A percentile compares a stretch with the other conserved stretches of the same genome.
These are phyloP conservation scores for Eucalyptus erythrocorys DNA, from an alignment of 345 rosid species.

Conservation along the genomic window DNA sequence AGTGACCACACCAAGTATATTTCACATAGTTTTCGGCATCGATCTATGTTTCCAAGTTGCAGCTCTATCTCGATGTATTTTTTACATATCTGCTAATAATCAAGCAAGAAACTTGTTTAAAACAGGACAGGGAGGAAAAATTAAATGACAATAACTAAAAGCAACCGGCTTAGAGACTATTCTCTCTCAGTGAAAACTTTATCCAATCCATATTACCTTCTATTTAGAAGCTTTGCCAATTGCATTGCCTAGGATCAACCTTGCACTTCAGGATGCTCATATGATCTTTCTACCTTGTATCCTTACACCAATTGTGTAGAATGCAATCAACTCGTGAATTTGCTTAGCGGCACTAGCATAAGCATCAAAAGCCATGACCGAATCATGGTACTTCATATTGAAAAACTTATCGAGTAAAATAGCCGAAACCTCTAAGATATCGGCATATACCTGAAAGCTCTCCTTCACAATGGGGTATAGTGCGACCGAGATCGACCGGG, in stretches of 20 bases:
- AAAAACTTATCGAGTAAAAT: constrained; percentile 59
- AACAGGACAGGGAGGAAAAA: too few species aligned
- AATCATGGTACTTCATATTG: constrained; percentile 60
- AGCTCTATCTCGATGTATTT: constrained; percentile 82
- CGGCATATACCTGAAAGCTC: constrained; percentile 64
- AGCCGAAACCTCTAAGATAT: constrained; percentile 55
- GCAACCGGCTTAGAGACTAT: too few species aligned
- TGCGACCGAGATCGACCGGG: constrained; percentile 51
- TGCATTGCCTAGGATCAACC: constrained; percentile 64
- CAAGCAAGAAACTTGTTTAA: background rate
- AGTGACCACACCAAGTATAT: constrained; percentile 93
- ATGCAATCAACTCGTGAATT: constrained; percentile 56
- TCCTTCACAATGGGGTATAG: constrained; percentile 57
- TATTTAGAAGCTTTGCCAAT: constrained; percentile 91
- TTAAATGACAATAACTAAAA: too few species aligned
- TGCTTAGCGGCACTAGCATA: constrained; percentile 60
- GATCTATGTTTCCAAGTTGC: constrained; percentile 77
- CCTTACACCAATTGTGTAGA: constrained; percentile 71
- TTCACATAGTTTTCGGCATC: constrained; percentile 73
- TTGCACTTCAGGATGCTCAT: constrained; percentile 77
- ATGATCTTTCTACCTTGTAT: constrained; percentile 62
- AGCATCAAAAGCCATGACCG: constrained; percentile 63
- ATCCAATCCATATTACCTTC: constrained; percentile 29
- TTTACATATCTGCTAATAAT: constrained; percentile 53
- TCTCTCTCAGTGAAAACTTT: too few species aligned